Evolutionary conservation across 2,329 filamentous ascomycete species (phyloP).

Genomic region (Tolypocladium guangdongense): DNA sequence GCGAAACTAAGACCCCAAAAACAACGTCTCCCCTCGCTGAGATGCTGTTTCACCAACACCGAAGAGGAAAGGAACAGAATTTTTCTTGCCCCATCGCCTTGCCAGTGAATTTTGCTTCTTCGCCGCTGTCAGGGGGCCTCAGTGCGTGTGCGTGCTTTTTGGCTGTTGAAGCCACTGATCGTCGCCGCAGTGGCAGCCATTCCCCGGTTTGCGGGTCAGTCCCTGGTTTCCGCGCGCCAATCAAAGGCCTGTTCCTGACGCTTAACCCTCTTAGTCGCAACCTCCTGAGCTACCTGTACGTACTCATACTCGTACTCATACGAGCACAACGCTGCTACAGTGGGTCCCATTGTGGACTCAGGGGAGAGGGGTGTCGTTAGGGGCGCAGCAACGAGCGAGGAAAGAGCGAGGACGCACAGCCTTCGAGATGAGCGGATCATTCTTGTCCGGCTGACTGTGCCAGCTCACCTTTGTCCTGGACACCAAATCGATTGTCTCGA

Average conservation of each 20-base stretch:
- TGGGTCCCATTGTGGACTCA: too few relatives aligned
- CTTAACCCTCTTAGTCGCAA: constrained; percentile 16
- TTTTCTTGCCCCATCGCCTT: background rate
- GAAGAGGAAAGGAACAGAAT: background rate
- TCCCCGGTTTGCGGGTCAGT: constrained; percentile 4
- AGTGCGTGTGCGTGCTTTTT: background rate
- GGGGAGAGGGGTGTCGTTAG: background rate
- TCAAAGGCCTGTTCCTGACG: constrained; percentile 26
- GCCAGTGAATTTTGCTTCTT: background rate
- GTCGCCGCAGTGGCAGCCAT: background rate
- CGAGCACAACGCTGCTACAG: too few relatives aligned
- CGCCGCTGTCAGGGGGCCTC: background rate
- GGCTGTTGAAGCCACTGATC: background rate
- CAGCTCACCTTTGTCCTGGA: background rate
- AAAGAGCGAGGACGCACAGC: background rate
- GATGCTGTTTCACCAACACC: background rate
- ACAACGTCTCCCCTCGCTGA: background rate
- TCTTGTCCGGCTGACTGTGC: background rate
- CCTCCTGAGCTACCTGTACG: background rate
- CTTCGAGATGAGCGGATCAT: background rate
- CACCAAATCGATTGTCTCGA: background rate
- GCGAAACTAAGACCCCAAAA: too few relatives aligned
- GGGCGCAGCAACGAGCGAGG: background rate
- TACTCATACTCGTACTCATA: too few relatives aligned
- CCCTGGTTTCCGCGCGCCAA: constrained; percentile 25